Evolutionary conservation across 805 yeast species (phyloP), one percentile per base, ranked within the genome.

Genomic region (Candida endomychidarum): DNA sequence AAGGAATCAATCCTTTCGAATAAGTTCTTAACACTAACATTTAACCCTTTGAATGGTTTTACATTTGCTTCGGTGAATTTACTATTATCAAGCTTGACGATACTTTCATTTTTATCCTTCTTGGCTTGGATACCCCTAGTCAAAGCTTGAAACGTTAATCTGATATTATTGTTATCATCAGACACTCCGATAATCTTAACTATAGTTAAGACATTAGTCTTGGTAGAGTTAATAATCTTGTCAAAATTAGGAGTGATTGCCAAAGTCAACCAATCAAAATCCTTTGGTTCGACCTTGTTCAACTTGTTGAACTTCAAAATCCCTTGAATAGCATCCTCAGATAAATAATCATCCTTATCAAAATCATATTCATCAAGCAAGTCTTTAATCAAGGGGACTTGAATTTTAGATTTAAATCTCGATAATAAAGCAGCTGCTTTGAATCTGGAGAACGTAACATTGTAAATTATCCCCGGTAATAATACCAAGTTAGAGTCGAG

Each of bases 401-500:
- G 48, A 6, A 56, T 52, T 33, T 58, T 58, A 7, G 58, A 49
- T 34, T 64, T 54, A 52, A 62, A 77, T 19, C 74, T 63, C 16
- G 68, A 60, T 30, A 79, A 57, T 14, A 80, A 55, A 3, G 70
- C 63, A 8, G 73, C 66, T 1, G 79, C 82, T 37, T 70, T 67
- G 38, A 63, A 58, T 38, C 71, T 62, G 12, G 71, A 57, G 38
- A 79, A 73, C 2, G 77, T 64, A n/a, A 81, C 76, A 41, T 77
- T 73, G 57, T 81, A 81, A 17, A 79, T 65, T 28, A 81, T 74
- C 0, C 86, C 86, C 1, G 88, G 86, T 7, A 81, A 51, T 21
- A 80, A 67, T 10, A 81, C 77, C 38, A 68, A 52, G 44, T 65
- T 61, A 30, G 73, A 65, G 46, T 70, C 74, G 16, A 70, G 48